Percentiles rank a stretch among this genome's conserved stretches.
These are phyloP conservation scores for Podospora pseudocomata DNA, from an alignment of 495 filamentous ascomycete genomes.

Conservation along the genomic window DNA sequence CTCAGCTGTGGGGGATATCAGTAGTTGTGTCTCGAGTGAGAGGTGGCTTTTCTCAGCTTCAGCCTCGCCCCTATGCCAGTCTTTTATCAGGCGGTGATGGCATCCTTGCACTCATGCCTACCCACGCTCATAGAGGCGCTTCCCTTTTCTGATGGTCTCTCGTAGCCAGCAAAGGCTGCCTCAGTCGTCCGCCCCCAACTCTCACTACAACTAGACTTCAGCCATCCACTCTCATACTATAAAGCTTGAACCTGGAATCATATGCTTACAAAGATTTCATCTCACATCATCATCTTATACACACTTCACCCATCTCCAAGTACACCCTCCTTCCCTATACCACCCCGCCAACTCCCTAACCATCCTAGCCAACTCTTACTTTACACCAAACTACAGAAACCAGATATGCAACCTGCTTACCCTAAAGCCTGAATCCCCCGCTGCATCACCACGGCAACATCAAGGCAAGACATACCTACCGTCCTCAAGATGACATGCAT, in stretches of 20 bases:
- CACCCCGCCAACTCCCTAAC: neutral
- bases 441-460: neutral
- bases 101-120: neutral
- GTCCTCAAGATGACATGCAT: neutral
- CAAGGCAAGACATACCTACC: neutral
- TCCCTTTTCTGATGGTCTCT: neutral
- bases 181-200: neutral
- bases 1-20: neutral
- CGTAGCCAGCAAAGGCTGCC: neutral
- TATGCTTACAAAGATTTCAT: neutral
- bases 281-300: neutral
- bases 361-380: neutral
- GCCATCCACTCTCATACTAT: neutral
- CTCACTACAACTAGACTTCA: neutral
- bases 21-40: neutral
- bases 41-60: neutral
- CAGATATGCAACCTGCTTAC: neutral
- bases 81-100: neutral
- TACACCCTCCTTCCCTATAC: neutral
- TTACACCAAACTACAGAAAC: neutral
- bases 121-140: too few relatives aligned
- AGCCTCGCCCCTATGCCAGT: neutral
- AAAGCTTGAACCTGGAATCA: neutral
- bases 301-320: neutral
- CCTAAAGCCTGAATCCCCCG: neutral